Evolutionary conservation across 495 filamentous ascomycete species (phyloP), one percentile per base, ranked within the genome.

Genomic region (Aspergillus biplanus): DNA sequence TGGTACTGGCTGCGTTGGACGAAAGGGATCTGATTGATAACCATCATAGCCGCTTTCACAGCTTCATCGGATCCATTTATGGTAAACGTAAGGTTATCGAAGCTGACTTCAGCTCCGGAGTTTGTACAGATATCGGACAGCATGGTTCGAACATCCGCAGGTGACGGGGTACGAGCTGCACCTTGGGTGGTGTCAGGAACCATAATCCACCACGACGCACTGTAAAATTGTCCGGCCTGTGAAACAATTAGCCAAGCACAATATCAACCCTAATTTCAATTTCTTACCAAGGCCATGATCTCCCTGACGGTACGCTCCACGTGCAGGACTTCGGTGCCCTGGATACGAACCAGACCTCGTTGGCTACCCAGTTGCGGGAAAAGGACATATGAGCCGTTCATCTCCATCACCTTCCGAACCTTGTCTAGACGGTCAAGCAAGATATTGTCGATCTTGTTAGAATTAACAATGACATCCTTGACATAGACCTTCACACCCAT

Each of bases 161-260:
- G 82, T 8, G 86, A 89, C 7, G 93, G 92, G 33, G 89, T 84
- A 61, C 90, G 87, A 33, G 77, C 72, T 50, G 74, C 76, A 21
- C 78, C 74, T 63, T 87, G 81, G n/a, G 78, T 78, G n/a, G 83
- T 78, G 56, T 92, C 90, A 9, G 89, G 86, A 71, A 90, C 86
- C 67, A 91, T 87, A 64, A 97, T 89, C 87, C 91, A 97, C 95
- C 96, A 99, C 2, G 92, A 92, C 33, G 95, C 92, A 67, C 90
- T 92, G 75, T 99, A 99, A 78, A 97, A 99, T 80, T 99, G 95
- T 33, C 93, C 93, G 59, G 92, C 92, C 91, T 93, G 47, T 18
- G 62, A 18, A 11, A 31, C 47, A 27, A 50, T 77, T 61, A 76
- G 70, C 55, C 39, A 6, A 44, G 21, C 18, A 27, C 32, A 53